Conservation (phyloP, 139 green algal species). For the Spirogloea muscicola region DNA sequence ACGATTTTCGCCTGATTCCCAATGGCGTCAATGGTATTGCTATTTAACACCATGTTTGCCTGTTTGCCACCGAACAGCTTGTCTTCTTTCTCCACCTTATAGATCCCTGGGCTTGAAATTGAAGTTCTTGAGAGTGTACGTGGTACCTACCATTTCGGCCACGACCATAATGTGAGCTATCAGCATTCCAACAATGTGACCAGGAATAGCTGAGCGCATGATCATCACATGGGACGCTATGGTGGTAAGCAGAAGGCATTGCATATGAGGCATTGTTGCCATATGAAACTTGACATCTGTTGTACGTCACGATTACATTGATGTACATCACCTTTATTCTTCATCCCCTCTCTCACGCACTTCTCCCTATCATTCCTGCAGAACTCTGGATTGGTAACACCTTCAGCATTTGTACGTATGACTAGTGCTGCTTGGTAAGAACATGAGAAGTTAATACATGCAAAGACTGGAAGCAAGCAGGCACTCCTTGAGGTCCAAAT, state of each 20-base stretch:
- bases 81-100: slow-evolving; percentile 1
- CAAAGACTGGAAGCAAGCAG: no score
- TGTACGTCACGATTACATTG: no score
- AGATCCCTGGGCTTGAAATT: not conserved
- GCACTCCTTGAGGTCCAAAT: no score
- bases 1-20: slow-evolving; percentile 88
- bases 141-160: not conserved
- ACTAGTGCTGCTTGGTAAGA: slow-evolving; percentile 68
- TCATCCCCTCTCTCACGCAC: not conserved
- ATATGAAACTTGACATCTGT: no score
- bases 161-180: not conserved
- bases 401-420: slow-evolving; percentile 75
- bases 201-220: slow-evolving; percentile 85
- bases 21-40: slow-evolving; percentile 88
- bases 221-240: slow-evolving; percentile 50
- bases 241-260: slow-evolving; percentile 35
- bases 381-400: slow-evolving; percentile 68
- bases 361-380: slow-evolving; percentile 14
- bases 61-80: not conserved
- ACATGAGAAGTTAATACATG: no score
- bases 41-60: not conserved
- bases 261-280: not conserved
- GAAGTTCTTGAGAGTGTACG: not conserved
- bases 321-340: not conserved
- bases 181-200: not conserved